Base-by-base conservation (phyloP, 139 green algal genomes). In the Diplosphaera chodatii region DNA sequence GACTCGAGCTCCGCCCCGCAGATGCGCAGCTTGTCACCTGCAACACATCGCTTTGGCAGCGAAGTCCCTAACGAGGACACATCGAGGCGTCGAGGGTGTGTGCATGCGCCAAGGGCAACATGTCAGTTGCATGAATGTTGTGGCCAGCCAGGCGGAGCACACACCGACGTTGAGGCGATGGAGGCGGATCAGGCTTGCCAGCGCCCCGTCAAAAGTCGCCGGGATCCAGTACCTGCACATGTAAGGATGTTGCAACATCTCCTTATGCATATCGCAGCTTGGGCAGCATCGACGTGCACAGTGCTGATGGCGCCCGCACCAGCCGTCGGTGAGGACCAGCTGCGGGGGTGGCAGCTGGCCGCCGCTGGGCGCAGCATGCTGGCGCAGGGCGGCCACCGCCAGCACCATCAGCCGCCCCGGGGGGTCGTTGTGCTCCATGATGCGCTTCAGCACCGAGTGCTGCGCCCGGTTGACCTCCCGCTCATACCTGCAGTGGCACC, bases 291-390 rank as follows among this genome's bases (percentile, higher is more conserved):
- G n/a, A n/a, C n/a, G n/a, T n/a, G n/a, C n/a, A n/a, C n/a, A n/a
- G n/a, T n/a, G n/a, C n/a, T n/a, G n/a, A n/a, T n/a, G n/a, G 10
- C 37, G 10, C 8, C 37, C 37, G 37, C 37, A 48, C 87, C 87
- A 93, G 4, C 88, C 88, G 69, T 93, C 88, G 18, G 74, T 93
- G 4, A 93, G 76, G 73, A 88, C 75, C 55, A 93, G 32, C 48
- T 30, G 31, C 68, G 10, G 56, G 55, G 25, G 6, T 48, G 6
- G 32, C 31, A 10, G 70, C 34, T 0, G 55, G 75, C 20, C 48
- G 25, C 16, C 48, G 34, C n/a, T n/a, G n/a, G n/a, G n/a, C n/a
- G n/a, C 31, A 10, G 70, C 34, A 0, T 34, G 75, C 20, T 18
- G 25, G 10, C 48, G 34, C 1, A 78, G 37, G 34, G 32, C 59